Conservation (phyloP, 345 rosid species). For the Anacardium occidentale region DNA sequence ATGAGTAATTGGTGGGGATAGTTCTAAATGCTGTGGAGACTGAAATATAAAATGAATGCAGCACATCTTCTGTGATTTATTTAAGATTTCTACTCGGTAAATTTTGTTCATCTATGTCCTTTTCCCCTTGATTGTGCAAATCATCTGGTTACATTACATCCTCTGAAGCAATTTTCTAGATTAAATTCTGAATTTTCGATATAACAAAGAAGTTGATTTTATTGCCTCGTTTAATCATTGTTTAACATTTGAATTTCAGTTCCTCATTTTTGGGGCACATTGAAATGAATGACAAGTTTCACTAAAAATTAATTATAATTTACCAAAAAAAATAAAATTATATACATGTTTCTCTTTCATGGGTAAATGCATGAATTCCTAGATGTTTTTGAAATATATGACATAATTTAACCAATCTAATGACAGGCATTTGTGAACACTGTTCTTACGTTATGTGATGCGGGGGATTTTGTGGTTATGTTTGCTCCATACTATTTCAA, state of each 20-base stretch:
- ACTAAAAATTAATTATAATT: background rate
- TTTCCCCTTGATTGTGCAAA: background rate
- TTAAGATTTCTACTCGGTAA: background rate
- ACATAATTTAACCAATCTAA: slow-evolving; percentile 6
- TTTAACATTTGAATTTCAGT: background rate
- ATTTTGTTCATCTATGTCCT: background rate
- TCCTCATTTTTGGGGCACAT: background rate
- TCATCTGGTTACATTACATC: background rate
- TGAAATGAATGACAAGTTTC: slow-evolving; percentile 7
- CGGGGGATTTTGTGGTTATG: slow-evolving; percentile 89
- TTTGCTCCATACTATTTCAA: slow-evolving; percentile 98
- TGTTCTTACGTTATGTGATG: slow-evolving; percentile 81
- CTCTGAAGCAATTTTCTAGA: slow-evolving; percentile 5
- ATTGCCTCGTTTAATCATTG: background rate
- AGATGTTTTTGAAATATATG: slow-evolving; percentile 3
- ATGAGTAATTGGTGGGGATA: background rate
- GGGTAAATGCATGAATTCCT: background rate
- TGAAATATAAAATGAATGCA: background rate
- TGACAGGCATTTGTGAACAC: slow-evolving; percentile 91
- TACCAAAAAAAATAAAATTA: no score
- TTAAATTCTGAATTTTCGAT: background rate
- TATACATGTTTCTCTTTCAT: slow-evolving; percentile 4
- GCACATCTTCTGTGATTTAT: background rate
- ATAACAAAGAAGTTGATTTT: background rate
- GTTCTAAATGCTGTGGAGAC: background rate